Evolutionary conservation across 1,284 basidiomycete genomes (phyloP), one percentile per base, ranked within the genome.

Genomic region (Pulveroboletus sp.): DNA sequence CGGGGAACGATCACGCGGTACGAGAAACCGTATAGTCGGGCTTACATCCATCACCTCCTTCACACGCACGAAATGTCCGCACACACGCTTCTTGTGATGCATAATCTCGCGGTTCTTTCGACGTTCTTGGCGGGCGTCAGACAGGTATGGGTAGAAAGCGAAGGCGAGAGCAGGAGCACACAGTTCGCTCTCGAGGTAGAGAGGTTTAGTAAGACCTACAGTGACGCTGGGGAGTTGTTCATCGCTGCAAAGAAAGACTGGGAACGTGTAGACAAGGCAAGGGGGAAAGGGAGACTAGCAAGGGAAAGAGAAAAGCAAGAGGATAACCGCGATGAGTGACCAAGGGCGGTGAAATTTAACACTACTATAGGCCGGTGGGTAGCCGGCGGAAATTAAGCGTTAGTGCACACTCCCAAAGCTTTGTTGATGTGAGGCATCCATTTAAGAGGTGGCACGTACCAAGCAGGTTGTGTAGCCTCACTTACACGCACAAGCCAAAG

Each of bases 31-130:
- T 81, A 78, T 65, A 85, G 83, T 4, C 82, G 86, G n/a, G 86
- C 88, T 3, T 93, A 93, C 63, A 52, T 91, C 31, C 90, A 94
- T 67, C 92, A 94, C 65, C 81, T 94, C 14, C 75, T 93, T 42
- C 86, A 89, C 52, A 92, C 91, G 10, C 91, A 94, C 73, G 91
- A 94, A 69, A 92, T 94, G 91, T 84, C 86, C 0, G 86, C 89
- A 1, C 88, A 92, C 63, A 69, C 89, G 5, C 70, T 92, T 33
- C 79, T 94, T 14, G 79, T 78, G 12, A 77, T 85, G 72, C 92
- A 94, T 69, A 94, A 93, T 62, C 75, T 91, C 28, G 71, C 80
- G 1, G 78, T 92, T 2, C 72, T 91, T 28, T 81, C 85, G 44
- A 69, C 73, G 1, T 91, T 94, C 70, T 82, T 91, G 53, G 72